Evolutionary conservation across 345 rosid species (phyloP).

Genomic region (Aethionema arabicum): DNA sequence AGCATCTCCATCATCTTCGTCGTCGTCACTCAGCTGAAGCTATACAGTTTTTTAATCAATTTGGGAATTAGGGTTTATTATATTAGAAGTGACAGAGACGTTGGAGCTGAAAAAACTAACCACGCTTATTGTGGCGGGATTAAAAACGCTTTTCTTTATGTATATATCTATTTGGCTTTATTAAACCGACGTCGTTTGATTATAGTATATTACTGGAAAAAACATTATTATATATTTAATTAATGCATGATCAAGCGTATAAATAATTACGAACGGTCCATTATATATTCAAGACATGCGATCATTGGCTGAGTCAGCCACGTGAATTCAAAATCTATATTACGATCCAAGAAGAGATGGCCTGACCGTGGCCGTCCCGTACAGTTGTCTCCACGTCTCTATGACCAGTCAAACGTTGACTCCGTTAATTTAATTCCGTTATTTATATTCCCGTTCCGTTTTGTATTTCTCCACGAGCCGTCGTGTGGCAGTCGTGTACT

Average conservation of each 20-base stretch:
- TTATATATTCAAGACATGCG: constrained; percentile 15
- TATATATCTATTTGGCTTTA: constrained; percentile 10
- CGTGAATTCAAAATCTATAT: constrained; percentile 15
- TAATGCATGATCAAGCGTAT: constrained; percentile 10
- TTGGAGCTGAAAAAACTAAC: constrained; percentile 31
- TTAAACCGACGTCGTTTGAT: constrained; percentile 18
- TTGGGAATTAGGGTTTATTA: constrained; percentile 25
- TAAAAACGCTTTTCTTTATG: neutral
- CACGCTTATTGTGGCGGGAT: constrained; percentile 27
- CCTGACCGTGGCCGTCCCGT: constrained; percentile 38
- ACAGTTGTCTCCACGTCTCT: constrained; percentile 23
- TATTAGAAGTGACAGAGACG: constrained; percentile 36
- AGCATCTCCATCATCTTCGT: constrained; percentile 32
- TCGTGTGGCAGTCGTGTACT: constrained; percentile 24
- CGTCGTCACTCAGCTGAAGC: constrained; percentile 29
- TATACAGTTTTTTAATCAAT: constrained; percentile 4
- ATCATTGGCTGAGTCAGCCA: constrained; percentile 28
- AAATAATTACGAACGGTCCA: neutral
- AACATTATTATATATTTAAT: constrained; percentile 5
- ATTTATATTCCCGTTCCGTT: constrained; percentile 25
- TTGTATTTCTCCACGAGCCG: constrained; percentile 22
- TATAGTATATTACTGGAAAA: neutral
- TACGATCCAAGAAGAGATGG: constrained; percentile 1
- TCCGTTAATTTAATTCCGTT: constrained; percentile 33
- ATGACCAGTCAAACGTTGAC: constrained; percentile 33